These are phyloP conservation scores for Globisporangium uncinulatum DNA, from an alignment of 352 stramenopile genomes.

Conservation along the genomic window DNA sequence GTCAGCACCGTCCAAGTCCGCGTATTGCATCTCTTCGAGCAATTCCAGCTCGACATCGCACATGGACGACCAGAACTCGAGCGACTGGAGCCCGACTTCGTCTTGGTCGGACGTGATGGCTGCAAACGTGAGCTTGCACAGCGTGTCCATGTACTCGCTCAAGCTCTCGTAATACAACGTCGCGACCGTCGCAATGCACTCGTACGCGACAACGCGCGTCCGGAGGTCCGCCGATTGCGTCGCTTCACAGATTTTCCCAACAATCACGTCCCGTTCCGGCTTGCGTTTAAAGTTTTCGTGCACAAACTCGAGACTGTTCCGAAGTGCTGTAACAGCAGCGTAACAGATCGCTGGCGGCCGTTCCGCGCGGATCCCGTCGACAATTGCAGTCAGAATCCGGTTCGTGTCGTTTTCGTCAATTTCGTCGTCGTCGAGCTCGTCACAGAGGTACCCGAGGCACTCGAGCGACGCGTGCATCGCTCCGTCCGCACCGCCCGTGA, in stretches of 20 bases:
- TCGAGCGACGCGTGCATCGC: constrained; percentile 90
- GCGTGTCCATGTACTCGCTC: constrained; percentile 92
- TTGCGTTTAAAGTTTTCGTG: constrained; percentile 95
- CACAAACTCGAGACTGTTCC: constrained; percentile 95
- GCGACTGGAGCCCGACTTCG: constrained; percentile 91
- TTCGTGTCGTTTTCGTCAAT: constrained; percentile 89
- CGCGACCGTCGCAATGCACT: constrained; percentile 94
- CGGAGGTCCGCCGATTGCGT: constrained; percentile 88
- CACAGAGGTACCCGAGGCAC: constrained; percentile 80
- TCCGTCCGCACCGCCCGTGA: constrained; percentile 76
- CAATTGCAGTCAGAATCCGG: constrained; percentile 96
- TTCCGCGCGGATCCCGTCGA: constrained; percentile 92
- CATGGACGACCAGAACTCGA: constrained; percentile 98
- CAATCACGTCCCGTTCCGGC: constrained; percentile 93
- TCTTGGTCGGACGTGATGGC: constrained; percentile 91
- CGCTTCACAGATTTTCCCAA: constrained; percentile 94
- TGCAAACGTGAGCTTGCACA: constrained; percentile 95
- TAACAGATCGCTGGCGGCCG: constrained; percentile 86
- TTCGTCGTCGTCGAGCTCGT: constrained; percentile 67
- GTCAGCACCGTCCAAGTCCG: constrained; percentile 43
- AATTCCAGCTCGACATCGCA: constrained; percentile 95
- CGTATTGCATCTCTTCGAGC: constrained; percentile 90
- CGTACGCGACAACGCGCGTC: constrained; percentile 90
- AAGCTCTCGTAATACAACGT: constrained; percentile 97
- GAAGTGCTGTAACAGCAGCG: constrained; percentile 89